These are phyloP conservation scores for Penicillium silybi DNA, from an alignment of 495 filamentous ascomycete species.

Conservation along the genomic window DNA sequence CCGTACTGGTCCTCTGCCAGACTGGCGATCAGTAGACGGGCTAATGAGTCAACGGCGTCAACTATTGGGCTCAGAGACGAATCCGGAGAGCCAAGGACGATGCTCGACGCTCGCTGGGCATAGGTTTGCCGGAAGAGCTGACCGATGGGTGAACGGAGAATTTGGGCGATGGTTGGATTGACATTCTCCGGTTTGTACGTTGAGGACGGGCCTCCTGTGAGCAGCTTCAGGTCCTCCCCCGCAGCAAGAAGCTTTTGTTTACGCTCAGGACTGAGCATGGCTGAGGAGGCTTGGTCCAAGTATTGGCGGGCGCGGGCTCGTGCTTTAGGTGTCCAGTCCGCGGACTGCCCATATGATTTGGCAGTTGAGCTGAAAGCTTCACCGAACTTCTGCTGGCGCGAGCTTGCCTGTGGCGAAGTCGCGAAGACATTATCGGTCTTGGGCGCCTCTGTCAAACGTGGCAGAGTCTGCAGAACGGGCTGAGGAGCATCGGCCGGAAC, in stretches of 20 bases:
- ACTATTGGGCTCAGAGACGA: constrained; percentile 60
- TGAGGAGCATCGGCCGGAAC: constrained; percentile 25
- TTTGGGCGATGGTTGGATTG: constrained; percentile 34
- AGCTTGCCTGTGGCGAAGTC: constrained; percentile 41
- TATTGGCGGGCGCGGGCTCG: constrained; percentile 41
- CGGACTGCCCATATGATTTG: constrained; percentile 56
- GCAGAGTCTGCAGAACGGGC: constrained; percentile 43
- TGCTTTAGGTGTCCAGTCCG: constrained; percentile 44
- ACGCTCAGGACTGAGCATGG: constrained; percentile 39
- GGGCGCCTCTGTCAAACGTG: constrained; percentile 49
- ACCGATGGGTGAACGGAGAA: constrained; percentile 54
- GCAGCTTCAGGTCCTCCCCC: constrained; percentile 36
- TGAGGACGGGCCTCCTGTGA: constrained; percentile 29
- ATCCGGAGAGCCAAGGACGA: constrained; percentile 66
- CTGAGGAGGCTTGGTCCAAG: constrained; percentile 40
- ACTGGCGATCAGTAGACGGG: constrained; percentile 63
- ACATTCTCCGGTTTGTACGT: constrained; percentile 34
- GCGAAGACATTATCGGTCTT: constrained; percentile 58
- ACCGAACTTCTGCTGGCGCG: constrained; percentile 47
- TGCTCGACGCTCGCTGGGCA: constrained; percentile 51
- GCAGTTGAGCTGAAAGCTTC: constrained; percentile 51
- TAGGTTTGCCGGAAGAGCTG: constrained; percentile 68
- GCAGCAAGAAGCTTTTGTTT: constrained; percentile 38
- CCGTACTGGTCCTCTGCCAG: constrained; percentile 84
- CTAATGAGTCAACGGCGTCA: constrained; percentile 67